Evolutionary conservation across 306 rosid species (phyloP).

Genomic region (Cicer judaicum): DNA sequence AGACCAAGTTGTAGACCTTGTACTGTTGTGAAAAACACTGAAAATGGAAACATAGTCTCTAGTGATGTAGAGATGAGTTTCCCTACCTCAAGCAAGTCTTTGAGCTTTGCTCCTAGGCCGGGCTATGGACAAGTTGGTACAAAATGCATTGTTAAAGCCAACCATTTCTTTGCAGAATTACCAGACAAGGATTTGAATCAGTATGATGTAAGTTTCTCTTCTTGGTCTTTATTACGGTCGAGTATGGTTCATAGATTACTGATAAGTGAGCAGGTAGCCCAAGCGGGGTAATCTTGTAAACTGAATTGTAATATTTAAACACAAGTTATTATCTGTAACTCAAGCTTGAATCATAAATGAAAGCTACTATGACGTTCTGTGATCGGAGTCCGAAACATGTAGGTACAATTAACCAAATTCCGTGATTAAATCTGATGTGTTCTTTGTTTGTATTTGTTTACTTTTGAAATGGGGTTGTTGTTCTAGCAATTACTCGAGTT

Average conservation of each 20-base stretch:
- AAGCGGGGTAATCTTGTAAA: too few relatives aligned
- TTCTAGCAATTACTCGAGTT: not conserved
- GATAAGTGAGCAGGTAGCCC: too few relatives aligned
- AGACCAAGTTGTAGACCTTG: conserved; percentile 88
- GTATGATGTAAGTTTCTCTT: conserved; percentile 80
- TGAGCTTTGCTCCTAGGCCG: conserved; percentile 85
- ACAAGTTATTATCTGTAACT: too few relatives aligned
- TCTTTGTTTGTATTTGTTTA: too few relatives aligned
- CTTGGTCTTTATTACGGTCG: conserved; percentile 17
- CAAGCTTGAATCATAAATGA: too few relatives aligned
- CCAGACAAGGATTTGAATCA: conserved; percentile 98
- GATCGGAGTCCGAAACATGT: too few relatives aligned
- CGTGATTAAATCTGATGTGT: too few relatives aligned
- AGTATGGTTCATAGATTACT: too few relatives aligned
- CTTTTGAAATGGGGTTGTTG: too few relatives aligned
- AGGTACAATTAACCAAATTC: too few relatives aligned
- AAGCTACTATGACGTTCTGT: too few relatives aligned
- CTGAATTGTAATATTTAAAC: too few relatives aligned
- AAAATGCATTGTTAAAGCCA: conserved; percentile 93
- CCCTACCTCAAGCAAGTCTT: conserved; percentile 84
- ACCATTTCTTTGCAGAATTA: conserved; percentile 95
- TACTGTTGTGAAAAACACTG: conserved; percentile 49
- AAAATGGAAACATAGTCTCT: conserved; percentile 52
- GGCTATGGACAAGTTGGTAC: conserved; percentile 93
- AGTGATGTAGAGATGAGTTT: conserved; percentile 67